Percentiles rank a stretch among this genome's conserved stretches.
Evolutionary conservation across 768 basidiomycete genomes (phyloP).

Genomic region (Daedaleopsis nitida): DNA sequence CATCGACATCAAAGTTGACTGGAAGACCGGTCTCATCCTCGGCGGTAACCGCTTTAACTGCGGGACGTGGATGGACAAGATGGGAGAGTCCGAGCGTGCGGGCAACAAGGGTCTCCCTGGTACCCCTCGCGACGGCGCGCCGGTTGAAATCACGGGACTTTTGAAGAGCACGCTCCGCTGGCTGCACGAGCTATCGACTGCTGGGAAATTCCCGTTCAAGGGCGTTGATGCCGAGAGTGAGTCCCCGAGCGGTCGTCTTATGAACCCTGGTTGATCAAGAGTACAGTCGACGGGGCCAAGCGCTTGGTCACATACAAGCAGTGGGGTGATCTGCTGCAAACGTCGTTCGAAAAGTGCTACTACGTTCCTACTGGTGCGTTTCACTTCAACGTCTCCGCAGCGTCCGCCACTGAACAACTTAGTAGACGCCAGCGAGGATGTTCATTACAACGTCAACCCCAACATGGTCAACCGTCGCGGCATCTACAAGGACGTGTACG

Average conservation of each 20-base stretch:
- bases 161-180: constrained; percentile 92
- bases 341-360: constrained; percentile 87
- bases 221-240: constrained; percentile 81
- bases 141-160: constrained; percentile 93
- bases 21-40: constrained; percentile 87
- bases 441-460: constrained; percentile 67
- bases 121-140: constrained; percentile 93
- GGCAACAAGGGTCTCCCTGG: constrained; percentile 96
- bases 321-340: constrained; percentile 85
- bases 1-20: constrained; percentile 93
- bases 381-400: background rate
- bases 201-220: constrained; percentile 83
- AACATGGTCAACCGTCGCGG: constrained; percentile 83
- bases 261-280: constrained; percentile 1
- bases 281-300: constrained; percentile 66
- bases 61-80: constrained; percentile 99
- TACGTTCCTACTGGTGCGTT: constrained; percentile 79
- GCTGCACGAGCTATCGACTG: constrained; percentile 67
- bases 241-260: constrained; percentile 32
- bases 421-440: constrained; percentile 72
- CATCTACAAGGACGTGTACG: constrained; percentile 98
- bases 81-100: constrained; percentile 91
- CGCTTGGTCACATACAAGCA: constrained; percentile 83
- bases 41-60: constrained; percentile 89
- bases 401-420: background rate